Evolutionary conservation across 169 alveolate genomes (phyloP).

Genomic region (Cryptosporidium sp.): DNA sequence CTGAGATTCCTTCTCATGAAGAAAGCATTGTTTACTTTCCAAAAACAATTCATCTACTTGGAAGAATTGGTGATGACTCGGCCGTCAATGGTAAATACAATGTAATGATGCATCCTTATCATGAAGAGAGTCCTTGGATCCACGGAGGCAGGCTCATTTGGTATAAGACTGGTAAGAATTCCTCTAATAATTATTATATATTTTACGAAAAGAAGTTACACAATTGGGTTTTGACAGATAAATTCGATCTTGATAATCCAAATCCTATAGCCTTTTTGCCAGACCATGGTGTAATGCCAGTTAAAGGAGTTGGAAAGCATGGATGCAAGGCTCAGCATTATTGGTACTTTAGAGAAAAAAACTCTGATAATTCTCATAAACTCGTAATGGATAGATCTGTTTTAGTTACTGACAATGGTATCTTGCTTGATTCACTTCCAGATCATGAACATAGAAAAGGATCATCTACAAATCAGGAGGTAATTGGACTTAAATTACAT

Average conservation of each 20-base stretch:
- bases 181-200: conserved; percentile 20
- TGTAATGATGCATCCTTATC: conserved; percentile 76
- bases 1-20: conserved; percentile 26
- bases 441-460: background rate
- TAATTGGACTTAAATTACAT: conserved; percentile 61
- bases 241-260: conserved; percentile 48
- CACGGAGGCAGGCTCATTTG: conserved; percentile 71
- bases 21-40: conserved; percentile 57
- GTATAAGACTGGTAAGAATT: conserved; percentile 53
- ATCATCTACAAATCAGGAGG: conserved; percentile 9
- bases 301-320: conserved; percentile 69
- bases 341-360: conserved; percentile 60
- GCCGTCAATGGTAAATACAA: conserved; percentile 58
- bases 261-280: conserved; percentile 71
- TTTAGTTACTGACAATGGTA: conserved; percentile 64
- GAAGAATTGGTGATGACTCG: conserved; percentile 54
- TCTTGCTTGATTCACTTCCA: conserved; percentile 37
- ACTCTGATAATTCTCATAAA: conserved; percentile 28
- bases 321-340: conserved; percentile 74
- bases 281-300: conserved; percentile 76
- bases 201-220: conserved; percentile 66
- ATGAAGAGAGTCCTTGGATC: conserved; percentile 75
- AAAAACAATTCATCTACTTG: conserved; percentile 49
- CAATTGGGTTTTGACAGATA: conserved; percentile 70
- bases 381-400: conserved; percentile 74